Percentiles rank a stretch among this genome's conserved stretches.
These are phyloP conservation scores for Phytophthora macrochlamydospora DNA, from an alignment of 352 stramenopile species.

Conservation along the genomic window DNA sequence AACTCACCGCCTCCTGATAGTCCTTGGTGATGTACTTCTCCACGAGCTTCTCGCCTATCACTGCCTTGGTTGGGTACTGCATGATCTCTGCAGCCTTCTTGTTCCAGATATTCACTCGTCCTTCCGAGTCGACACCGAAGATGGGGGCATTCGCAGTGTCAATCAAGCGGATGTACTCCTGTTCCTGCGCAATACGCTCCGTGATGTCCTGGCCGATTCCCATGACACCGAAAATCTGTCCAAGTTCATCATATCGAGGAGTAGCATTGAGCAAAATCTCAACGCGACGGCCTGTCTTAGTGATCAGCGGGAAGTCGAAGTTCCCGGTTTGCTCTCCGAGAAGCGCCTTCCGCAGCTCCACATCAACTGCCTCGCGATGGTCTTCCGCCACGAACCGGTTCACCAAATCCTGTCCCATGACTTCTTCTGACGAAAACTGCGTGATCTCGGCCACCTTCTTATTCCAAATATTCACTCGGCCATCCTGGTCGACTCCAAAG, in stretches of 20 bases:
- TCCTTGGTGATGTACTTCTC: conserved; percentile 68
- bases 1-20: conserved; percentile 56
- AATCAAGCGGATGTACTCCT: conserved; percentile 70
- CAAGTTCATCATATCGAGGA: conserved; percentile 63
- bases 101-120: conserved; percentile 74
- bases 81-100: conserved; percentile 67
- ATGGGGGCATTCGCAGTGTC: conserved; percentile 78
- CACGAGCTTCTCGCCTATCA: conserved; percentile 66
- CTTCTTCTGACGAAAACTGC: conserved; percentile 78
- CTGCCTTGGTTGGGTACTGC: conserved; percentile 58
- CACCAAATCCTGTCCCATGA: conserved; percentile 77
- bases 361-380: conserved; percentile 28
- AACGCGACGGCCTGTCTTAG: conserved; percentile 46
- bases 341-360: conserved; percentile 45
- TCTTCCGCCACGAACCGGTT: conserved; percentile 52
- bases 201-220: conserved; percentile 83
- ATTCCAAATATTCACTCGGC: conserved; percentile 75
- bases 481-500: conserved; percentile 73
- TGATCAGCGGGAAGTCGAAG: conserved; percentile 83
- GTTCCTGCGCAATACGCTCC: conserved; percentile 60
- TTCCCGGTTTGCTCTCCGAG: conserved; percentile 63
- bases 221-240: conserved; percentile 79
- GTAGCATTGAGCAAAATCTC: conserved; percentile 77
- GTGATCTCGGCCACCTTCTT: conserved; percentile 77
- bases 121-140: conserved; percentile 70